These are phyloP conservation scores for Pouteria campechiana DNA, from an alignment of 179 eudicot species.

Conservation along the genomic window DNA sequence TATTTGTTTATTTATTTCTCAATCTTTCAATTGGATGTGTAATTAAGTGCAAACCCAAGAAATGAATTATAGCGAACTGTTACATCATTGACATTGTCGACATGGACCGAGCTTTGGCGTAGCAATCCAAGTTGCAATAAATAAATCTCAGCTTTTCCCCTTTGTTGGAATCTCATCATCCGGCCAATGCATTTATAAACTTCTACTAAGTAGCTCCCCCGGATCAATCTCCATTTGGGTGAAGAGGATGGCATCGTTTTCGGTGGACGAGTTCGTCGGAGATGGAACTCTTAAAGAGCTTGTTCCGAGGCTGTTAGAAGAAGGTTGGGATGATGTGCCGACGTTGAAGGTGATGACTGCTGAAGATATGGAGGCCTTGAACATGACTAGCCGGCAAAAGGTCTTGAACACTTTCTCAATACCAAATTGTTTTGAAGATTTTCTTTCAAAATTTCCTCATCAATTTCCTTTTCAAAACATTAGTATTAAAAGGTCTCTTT, in stretches of 20 bases:
- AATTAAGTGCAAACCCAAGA: too few species aligned
- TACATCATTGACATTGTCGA: slow-evolving; percentile 7
- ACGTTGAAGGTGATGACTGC: slow-evolving; percentile 36
- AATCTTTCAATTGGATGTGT: too few species aligned
- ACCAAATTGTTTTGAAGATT: too few species aligned
- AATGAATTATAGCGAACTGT: not conserved
- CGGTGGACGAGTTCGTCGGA: slow-evolving; percentile 30
- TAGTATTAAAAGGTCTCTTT: too few species aligned
- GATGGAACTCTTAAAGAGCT: slow-evolving; percentile 21
- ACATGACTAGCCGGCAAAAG: slow-evolving; percentile 28
- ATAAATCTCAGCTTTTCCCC: not conserved
- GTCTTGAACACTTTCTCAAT: too few species aligned
- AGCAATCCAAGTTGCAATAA: not conserved
- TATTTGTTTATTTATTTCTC: too few species aligned
- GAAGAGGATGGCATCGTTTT: slow-evolving; percentile 20
- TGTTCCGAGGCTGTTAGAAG: slow-evolving; percentile 24
- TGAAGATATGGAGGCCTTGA: slow-evolving; percentile 26
- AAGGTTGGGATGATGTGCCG: slow-evolving; percentile 45
- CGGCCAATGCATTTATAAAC: too few species aligned
- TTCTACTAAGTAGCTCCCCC: not conserved
- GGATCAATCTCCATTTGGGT: not conserved
- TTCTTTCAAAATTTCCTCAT: too few species aligned
- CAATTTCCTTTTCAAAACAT: too few species aligned
- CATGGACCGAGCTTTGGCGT: not conserved
- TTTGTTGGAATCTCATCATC: not conserved